Base-by-base conservation (phyloP, 495 filamentous ascomycete species). In the Penicillium chermesinum region DNA sequence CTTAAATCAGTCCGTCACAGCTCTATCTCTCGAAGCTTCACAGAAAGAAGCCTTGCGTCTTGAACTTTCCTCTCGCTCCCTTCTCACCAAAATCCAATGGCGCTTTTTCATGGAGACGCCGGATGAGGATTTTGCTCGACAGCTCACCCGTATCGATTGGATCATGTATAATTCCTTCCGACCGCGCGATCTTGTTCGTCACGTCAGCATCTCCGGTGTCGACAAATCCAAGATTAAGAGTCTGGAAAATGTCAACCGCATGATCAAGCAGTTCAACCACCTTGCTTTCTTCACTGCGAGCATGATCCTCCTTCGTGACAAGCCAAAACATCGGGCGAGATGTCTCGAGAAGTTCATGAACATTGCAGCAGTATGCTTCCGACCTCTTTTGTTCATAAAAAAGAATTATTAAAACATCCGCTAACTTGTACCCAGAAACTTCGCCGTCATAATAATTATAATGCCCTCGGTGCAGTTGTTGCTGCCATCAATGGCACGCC, bases 211-310 rank as follows among this genome's bases (percentile, higher is more conserved):
- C 38, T 78, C 83, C 3, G 66, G 78, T 2, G 80, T 85, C 22
- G 71, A 73, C 34, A 88, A 86, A 66, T 84, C 88, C 46, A 88
- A 84, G 56, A 86, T 84, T 61, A 85, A 83, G 57, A 86, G 82
- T 61, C 72, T 96, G 53, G 79, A 83, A 49, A 86, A 94, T 59
- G 89, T 97, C 50, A 91, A 90, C 55, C 86, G 88, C 32, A 93
- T 95, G 88, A 89, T 95, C 58, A 80, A 82, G 41, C 90, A 96
- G 58, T 97, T 98, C 75, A 97, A 97, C 63, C 91, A 96, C 58
- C 72, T 97, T 48, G 91, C 94, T 2, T 85, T 82, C 52, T 94
- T 91, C 75, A 89, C 95, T 30, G 78, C 87, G 25, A 95, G 91
- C 63, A 87, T 95, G 74, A 82, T 97, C 46, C 78, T 98, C 6